Evolutionary conservation across 2,329 filamentous ascomycete species (phyloP), one percentile per base, ranked within the genome.

Genomic region (Exophiala phaeomuriformis): DNA sequence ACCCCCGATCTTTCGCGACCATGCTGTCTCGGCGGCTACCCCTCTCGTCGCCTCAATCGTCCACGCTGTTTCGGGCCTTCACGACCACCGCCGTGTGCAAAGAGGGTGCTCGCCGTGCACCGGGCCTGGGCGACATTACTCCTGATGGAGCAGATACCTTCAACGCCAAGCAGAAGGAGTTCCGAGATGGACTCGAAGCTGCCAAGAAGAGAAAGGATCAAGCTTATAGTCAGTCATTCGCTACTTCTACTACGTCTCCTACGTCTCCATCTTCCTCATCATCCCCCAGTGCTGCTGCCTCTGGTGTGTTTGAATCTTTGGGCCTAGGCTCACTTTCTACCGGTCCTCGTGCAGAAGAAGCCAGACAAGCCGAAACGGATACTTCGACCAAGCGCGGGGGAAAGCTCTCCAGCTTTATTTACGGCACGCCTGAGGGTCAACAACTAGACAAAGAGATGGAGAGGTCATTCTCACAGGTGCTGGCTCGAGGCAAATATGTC

Each of bases 401-500:
- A 10, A 82, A 87, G 37, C 72, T 98, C 54, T 86, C 87, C 35
- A 91, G 85, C 64, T 81, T 98, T 63, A 95, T 98, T 68, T 97
- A 98, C 72, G 93, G 93, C 66, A 98, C 93, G 9, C 90, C 93
- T 67, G 91, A 97, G 72, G 93, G 90, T 32, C 84, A 90, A 57
- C 87, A 95, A 74, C 82, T 96, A 69, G 93, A 98, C 67, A 86
- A 88, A 60, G 91, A 97, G 73, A 91, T 98, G 66, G 90, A 97
- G 75, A 84, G 90, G 54, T 94, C 88, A 68, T 98, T 97, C 75
- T 94, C 88, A 48, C 90, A 96, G 71, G 88, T 97, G 42, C 77
- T 98, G 43, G 93, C 93, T 28, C 82, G 93, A 61, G 93, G 93
- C 67, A 98, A 98, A 75, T 98, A 98, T 67, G 90, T 98, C 51